A percentile compares a stretch with the other conserved stretches of the same genome.
Evolutionary conservation across 139 green algal genomes (phyloP).

Genomic region (Tetradesmus lagerheimii): DNA sequence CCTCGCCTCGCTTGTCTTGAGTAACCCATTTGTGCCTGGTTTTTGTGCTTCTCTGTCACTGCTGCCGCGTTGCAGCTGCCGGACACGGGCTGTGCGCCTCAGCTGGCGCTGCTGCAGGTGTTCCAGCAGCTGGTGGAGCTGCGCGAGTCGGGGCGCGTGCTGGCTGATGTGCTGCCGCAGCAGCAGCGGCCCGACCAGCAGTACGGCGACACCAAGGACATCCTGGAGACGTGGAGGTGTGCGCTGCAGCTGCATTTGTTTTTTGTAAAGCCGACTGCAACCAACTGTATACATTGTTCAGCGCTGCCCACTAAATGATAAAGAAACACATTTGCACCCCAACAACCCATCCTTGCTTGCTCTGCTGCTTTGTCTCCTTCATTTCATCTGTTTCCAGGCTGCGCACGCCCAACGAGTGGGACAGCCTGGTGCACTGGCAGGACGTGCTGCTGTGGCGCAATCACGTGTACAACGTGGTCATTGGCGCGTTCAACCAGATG

Average conservation of each 20-base stretch:
- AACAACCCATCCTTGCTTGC: background rate
- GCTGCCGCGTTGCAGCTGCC: slow-evolving; percentile 62
- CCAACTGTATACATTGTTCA: too few species aligned
- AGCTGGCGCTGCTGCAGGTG: slow-evolving; percentile 95
- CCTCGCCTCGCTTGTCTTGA: too few species aligned
- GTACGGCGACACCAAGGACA: slow-evolving; percentile 87
- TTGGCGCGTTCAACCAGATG: slow-evolving; percentile 84
- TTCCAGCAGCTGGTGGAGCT: slow-evolving; percentile 95
- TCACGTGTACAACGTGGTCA: slow-evolving; percentile 97
- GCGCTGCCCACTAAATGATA: too few species aligned
- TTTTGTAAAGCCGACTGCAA: too few species aligned
- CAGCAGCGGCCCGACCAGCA: slow-evolving; percentile 47
- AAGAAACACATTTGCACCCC: background rate
- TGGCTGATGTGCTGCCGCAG: slow-evolving; percentile 75
- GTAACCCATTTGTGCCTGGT: too few species aligned
- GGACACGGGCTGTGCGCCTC: slow-evolving; percentile 71
- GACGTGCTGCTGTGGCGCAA: slow-evolving; percentile 97
- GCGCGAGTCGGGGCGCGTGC: slow-evolving; percentile 83
- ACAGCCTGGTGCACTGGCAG: slow-evolving; percentile 90
- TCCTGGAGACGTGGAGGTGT: slow-evolving; percentile 87
- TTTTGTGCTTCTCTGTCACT: background rate
- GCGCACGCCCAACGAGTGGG: slow-evolving; percentile 96
- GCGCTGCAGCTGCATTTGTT: too few species aligned
- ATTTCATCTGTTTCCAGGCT: slow-evolving; percentile 62
- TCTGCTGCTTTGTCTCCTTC: background rate